A percentile compares a stretch with the other conserved stretches of the same genome.
Conservation (phyloP, 768 basidiomycete genomes). For the Xerocomus spinulosus region DNA sequence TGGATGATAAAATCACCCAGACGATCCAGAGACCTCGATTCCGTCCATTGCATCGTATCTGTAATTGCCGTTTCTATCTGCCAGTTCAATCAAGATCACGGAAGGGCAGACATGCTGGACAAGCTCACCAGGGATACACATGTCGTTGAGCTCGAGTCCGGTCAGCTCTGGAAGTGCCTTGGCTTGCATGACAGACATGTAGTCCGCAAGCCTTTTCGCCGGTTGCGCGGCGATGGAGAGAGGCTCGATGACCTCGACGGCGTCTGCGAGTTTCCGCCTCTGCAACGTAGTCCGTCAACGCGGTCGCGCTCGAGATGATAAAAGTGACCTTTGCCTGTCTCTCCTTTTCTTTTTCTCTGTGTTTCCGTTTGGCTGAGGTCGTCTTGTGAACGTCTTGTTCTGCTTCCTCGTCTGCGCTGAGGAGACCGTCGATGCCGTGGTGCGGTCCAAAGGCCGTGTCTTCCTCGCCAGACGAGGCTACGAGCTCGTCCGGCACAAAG, state of each 20-base stretch:
- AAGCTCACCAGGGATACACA: constrained; percentile 68
- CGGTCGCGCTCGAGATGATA: constrained; percentile 9
- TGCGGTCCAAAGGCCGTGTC: constrained; percentile 22
- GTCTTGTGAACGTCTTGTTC: constrained; percentile 31
- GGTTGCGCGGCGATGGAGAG: constrained; percentile 54
- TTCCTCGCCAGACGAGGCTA: constrained; percentile 63
- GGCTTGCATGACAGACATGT: constrained; percentile 61
- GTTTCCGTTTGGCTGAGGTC: constrained; percentile 56
- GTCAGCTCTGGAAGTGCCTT: constrained; percentile 68
- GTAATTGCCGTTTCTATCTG: constrained; percentile 66
- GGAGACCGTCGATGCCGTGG: constrained; percentile 34
- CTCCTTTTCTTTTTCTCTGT: constrained; percentile 70
- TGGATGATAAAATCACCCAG: constrained; percentile 73
- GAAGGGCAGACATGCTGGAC: neutral
- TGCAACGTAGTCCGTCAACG: constrained; percentile 25
- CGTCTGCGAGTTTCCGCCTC: constrained; percentile 63
- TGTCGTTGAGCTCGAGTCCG: constrained; percentile 74
- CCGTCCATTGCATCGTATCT: constrained; percentile 73
- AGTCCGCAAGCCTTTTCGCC: constrained; percentile 54
- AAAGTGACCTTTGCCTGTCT: constrained; percentile 58
- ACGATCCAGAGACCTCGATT: constrained; percentile 63
- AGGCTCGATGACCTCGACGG: constrained; percentile 33
- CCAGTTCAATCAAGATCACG: constrained; percentile 44
- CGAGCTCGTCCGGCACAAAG: constrained; percentile 64
- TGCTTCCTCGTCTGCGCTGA: constrained; percentile 44